A percentile compares a stretch with the other conserved stretches of the same genome.
Conservation (phyloP, 192 early-diverging fungal species). For the Podila horticola region DNA sequence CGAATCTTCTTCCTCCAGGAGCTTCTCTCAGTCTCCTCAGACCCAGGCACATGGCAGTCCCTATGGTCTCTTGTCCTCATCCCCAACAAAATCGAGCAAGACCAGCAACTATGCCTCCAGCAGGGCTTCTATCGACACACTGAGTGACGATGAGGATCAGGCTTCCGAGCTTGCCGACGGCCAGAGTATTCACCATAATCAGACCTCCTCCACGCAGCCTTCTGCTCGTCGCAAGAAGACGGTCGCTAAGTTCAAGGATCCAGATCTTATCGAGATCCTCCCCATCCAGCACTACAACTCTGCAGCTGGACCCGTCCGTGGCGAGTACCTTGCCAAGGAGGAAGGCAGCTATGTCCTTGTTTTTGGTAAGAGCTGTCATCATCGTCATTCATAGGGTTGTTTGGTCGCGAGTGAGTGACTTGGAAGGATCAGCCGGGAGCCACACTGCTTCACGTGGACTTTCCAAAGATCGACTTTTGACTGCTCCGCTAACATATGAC, state of each 20-base stretch:
- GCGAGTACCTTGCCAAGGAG: conserved; percentile 74
- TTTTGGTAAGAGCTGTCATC: conserved; percentile 67
- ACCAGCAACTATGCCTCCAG: conserved; percentile 38
- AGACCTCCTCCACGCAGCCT: conserved; percentile 41
- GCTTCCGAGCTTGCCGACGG: not conserved
- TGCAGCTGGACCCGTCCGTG: conserved; percentile 83
- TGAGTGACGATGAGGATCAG: conserved; percentile 28
- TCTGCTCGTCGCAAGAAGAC: conserved; percentile 51
- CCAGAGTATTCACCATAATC: conserved; percentile 18
- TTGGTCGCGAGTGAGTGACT: no score
- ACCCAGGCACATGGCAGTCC: not conserved
- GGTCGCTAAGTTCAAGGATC: conserved; percentile 65
- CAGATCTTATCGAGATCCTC: conserved; percentile 75
- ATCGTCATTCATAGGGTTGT: not conserved
- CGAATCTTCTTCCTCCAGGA: not conserved
- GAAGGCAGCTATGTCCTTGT: conserved; percentile 82
- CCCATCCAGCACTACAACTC: conserved; percentile 90
- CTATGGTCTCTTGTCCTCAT: not conserved
- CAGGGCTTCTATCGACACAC: conserved; percentile 35
- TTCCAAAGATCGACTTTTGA: no score
- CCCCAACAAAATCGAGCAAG: not conserved
- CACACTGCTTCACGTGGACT: no score
- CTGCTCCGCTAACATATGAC: no score
- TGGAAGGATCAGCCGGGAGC: no score
- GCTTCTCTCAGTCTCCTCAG: not conserved